Evolutionary conservation across 345 rosid species (phyloP), one percentile per base, ranked within the genome.

Genomic region (Excoecaria cochinchinensis): DNA sequence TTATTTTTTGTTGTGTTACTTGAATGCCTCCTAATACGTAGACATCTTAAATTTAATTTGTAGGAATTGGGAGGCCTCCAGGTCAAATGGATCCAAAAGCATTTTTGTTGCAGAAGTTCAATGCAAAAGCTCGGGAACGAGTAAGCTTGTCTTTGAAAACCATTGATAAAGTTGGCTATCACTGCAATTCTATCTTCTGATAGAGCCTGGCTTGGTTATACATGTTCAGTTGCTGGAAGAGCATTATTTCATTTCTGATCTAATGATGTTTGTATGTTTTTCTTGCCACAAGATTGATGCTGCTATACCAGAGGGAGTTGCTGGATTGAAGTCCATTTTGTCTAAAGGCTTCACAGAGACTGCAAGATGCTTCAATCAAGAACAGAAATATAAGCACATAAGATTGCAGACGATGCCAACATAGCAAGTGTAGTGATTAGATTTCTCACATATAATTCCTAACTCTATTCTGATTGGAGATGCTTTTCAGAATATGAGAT

Each of bases 1-100:
- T 42, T 31, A 31, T 31, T 59, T 42, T 6, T 76, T 59, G 47
- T 9, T 55, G 31, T 31, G 31, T 36, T 47, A 2, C 40, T 36
- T n/a, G 21, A 52, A 56, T 17, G 4, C 59, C 68, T 11, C 14
- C 12, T 8, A 48, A 14, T 59, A 59, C 17, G 25, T 69, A 46
- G 24, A 31, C 69, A 65, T 11, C 10, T 52, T 44, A 52, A 6
- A 56, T 52, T 17, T 17, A 46, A 51, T 70, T 69, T 44, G 22
- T 36, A 94, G 97, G 97, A 76, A 91, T 94, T 56, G 95, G 93
- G 17, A 88, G 84, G 83, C 97, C 97, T 44, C 93, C 94, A 9
- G 97, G 99, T 80, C 97, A 91, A 85, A 94, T 94, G 99, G 99
- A 94, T 78, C 99, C 99, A 46, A 94, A 92, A 76, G 99, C 97